Conservation (phyloP, 257 asterid genomes). For the Nicotiana sylvestris region DNA sequence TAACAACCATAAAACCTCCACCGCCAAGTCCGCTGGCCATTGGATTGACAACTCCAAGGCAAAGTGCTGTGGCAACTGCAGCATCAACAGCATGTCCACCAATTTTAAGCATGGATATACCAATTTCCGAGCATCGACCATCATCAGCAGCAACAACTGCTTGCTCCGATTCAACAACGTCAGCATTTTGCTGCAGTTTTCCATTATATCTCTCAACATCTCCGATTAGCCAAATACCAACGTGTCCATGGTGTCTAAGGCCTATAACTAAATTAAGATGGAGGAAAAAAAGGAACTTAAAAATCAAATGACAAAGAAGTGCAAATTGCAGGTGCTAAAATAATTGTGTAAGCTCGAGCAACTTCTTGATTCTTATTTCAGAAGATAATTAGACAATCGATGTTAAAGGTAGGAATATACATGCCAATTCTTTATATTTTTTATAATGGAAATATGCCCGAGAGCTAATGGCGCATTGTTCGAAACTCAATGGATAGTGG, state of each 20-base stretch:
- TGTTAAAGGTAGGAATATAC: too few species aligned
- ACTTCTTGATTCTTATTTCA: too few species aligned
- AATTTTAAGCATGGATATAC: slow-evolving; percentile 42
- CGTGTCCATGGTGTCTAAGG: neutral
- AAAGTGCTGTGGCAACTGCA: slow-evolving; percentile 69
- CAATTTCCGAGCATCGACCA: slow-evolving; percentile 80
- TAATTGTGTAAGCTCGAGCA: too few species aligned
- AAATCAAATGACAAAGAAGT: neutral
- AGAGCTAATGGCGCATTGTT: too few species aligned
- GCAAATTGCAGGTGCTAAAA: too few species aligned
- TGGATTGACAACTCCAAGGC: slow-evolving; percentile 79
- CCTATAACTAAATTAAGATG: slow-evolving; percentile 6
- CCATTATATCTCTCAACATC: slow-evolving; percentile 13
- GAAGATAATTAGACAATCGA: neutral
- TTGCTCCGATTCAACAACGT: slow-evolving; percentile 39
- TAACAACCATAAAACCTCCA: slow-evolving; percentile 80
- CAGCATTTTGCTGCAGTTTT: slow-evolving; percentile 22
- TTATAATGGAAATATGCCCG: too few species aligned
- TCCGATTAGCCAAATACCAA: slow-evolving; percentile 9
- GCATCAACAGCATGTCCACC: slow-evolving; percentile 97
- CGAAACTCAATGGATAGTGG: too few species aligned
- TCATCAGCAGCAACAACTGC: slow-evolving; percentile 90
- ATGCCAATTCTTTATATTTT: too few species aligned
- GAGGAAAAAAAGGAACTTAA: neutral
- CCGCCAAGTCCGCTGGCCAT: slow-evolving; percentile 86